Base-by-base conservation (phyloP, 2,329 filamentous ascomycete species). In the Fusarium oligoseptatum region DNA sequence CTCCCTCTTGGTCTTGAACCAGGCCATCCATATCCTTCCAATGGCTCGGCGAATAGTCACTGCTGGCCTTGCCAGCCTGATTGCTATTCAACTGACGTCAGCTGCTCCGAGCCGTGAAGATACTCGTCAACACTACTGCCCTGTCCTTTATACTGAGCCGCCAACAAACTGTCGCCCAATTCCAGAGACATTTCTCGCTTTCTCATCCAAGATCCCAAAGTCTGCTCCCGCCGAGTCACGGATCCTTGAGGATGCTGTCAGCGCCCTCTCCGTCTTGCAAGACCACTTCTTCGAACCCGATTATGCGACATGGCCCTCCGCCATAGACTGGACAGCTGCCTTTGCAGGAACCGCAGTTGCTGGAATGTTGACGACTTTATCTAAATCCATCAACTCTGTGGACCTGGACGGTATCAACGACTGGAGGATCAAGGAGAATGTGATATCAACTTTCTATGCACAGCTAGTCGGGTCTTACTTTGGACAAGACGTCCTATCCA, bases 271-370 rank as follows among this genome's bases (percentile, higher is more conserved):
- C 56, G 90, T 92, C 7, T 91, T 98, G 87, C 95, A 98, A 81
- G 87, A 90, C 62, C 85, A 88, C 29, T 98, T 95, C 83, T 98
- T 97, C 80, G 88, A 91, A 56, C 84, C 92, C 6, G 93, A 93
- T 88, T 85, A 93, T 39, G 95, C 94, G 12, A 95, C 91, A 29
- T 98, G 95, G 94, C 94, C 95, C 1, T 87, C 88, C 1, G 90
- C 94, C 36, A 98, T 97, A 78, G 96, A 98, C 84, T 98, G 96
- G 96, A 98, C 96, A 0, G 92, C 92, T 20, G 95, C 96, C 5
- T 94, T 98, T 10, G 86, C 94, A 76, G 92, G 92, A 50, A 98
- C 95, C 0, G 91, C 96, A 66, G 84, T 98, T 39, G 93, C 94
- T 0, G 93, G 92, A 15, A 89, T 92, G 3, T 87, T 97, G 17